A percentile compares a stretch with the other conserved stretches of the same genome.
Conservation (phyloP, 2,329 filamentous ascomycete genomes). For the Xylariaceae sp. region DNA sequence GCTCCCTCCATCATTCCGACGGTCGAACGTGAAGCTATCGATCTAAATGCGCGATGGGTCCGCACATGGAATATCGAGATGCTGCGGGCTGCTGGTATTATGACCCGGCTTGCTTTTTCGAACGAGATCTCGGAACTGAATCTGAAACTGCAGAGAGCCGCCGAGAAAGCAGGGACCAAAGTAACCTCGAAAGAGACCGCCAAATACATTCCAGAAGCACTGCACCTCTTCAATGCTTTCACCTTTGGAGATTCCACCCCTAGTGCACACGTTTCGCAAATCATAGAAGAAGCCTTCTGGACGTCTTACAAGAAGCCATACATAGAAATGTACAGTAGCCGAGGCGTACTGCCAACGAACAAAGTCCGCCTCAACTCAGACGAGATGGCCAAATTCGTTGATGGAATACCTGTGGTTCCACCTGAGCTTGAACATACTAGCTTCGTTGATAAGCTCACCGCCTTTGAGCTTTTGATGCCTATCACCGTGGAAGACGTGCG, state of each 20-base stretch:
- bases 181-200: conserved; percentile 57
- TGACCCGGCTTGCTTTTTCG: conserved; percentile 78
- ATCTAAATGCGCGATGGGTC: conserved; percentile 91
- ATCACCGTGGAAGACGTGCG: conserved; percentile 84
- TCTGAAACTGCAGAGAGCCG: conserved; percentile 44
- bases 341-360: conserved; percentile 77
- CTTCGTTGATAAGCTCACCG: conserved; percentile 73
- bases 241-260: conserved; percentile 87
- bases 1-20: conserved; percentile 95
- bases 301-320: conserved; percentile 74
- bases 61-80: conserved; percentile 94
- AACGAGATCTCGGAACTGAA: conserved; percentile 79
- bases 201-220: conserved; percentile 66
- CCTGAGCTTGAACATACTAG: conserved; percentile 63
- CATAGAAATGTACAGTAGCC: conserved; percentile 82
- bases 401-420: conserved; percentile 80
- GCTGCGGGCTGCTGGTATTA: conserved; percentile 81
- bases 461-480: conserved; percentile 79
- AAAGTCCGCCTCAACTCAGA: conserved; percentile 70
- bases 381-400: conserved; percentile 65
- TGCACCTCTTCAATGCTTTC: conserved; percentile 81
- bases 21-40: conserved; percentile 92
- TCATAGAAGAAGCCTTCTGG: conserved; percentile 95
- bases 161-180: conserved; percentile 37
- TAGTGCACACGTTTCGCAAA: conserved; percentile 71